phyloP scores from a whole-genome alignment of 129 eudicot genomes.

The Flaveria ramosissima region DNA sequence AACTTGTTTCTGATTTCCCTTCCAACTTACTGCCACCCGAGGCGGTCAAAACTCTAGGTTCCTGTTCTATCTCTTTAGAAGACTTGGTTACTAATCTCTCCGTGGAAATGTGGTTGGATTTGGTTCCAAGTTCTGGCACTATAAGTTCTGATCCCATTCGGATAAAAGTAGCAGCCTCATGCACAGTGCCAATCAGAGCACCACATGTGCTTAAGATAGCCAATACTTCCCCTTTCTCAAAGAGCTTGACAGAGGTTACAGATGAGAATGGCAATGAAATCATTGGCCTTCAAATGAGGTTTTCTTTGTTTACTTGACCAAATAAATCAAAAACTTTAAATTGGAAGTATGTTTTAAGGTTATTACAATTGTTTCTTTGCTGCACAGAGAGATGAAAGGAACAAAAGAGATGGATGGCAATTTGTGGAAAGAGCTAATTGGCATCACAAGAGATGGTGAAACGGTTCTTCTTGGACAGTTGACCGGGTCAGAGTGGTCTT shows the following conservation, averaged over 20 bases:
- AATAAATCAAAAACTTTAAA: neutral
- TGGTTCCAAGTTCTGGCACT: conserved; percentile 28
- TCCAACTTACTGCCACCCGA: conserved; percentile 36
- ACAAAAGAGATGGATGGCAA: conserved; percentile 3
- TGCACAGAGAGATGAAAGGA: conserved; percentile 15
- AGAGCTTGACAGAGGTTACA: conserved; percentile 25
- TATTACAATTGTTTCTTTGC: conserved; percentile 3
- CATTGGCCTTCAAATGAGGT: conserved; percentile 41
- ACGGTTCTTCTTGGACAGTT: conserved; percentile 29
- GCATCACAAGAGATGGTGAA: conserved; percentile 33
- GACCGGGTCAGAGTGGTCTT: conserved; percentile 38
- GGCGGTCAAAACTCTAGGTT: conserved; percentile 24
- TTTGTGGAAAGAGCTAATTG: conserved; percentile 25
- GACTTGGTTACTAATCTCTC: conserved; percentile 33
- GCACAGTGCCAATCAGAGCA: conserved; percentile 39
- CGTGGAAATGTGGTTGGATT: conserved; percentile 40
- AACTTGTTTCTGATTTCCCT: conserved; percentile 47
- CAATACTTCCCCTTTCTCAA: conserved; percentile 18
- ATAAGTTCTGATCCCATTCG: conserved; percentile 24
- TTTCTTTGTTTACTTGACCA: neutral
- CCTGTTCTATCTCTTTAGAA: conserved; percentile 28
- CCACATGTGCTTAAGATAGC: conserved; percentile 29
- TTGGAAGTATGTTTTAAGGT: neutral
- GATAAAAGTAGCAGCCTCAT: conserved; percentile 39
- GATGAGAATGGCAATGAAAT: conserved; percentile 32